A percentile compares a stretch with the other conserved stretches of the same genome.
phyloP scores from a whole-genome alignment of 768 basidiomycete genomes.

The Tulasnella sp. region DNA sequence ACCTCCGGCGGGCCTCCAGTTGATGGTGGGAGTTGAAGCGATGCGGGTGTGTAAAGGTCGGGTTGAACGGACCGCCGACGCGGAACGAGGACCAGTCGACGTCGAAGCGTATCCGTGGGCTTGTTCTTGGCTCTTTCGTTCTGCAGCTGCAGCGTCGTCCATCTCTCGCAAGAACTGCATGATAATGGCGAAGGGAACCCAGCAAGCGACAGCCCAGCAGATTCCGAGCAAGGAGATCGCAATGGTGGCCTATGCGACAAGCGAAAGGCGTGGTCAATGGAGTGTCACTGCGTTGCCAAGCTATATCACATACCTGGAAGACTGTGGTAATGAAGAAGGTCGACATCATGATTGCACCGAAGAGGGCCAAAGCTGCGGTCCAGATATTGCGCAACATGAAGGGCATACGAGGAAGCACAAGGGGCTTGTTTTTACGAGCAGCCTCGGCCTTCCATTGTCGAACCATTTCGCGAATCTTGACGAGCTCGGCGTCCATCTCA shows the following conservation, averaged over 20 bases:
- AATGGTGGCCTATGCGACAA: slow-evolving; percentile 62
- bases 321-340: slow-evolving; percentile 88
- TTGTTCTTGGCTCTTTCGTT: slow-evolving; percentile 29
- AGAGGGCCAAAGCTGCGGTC: slow-evolving; percentile 83
- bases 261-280: slow-evolving; percentile 16
- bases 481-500: slow-evolving; percentile 73
- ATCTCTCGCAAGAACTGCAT: slow-evolving; percentile 88
- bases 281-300: slow-evolving; percentile 5
- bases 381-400: slow-evolving; percentile 92
- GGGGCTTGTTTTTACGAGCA: slow-evolving; percentile 67
- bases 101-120: slow-evolving; percentile 16
- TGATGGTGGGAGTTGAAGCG: slow-evolving; percentile 42
- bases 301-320: slow-evolving; percentile 53
- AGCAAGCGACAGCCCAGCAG: slow-evolving; percentile 97
- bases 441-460: slow-evolving; percentile 86
- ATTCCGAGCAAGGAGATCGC: slow-evolving; percentile 86
- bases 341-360: slow-evolving; percentile 72
- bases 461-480: slow-evolving; percentile 70
- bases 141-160: slow-evolving; percentile 45
- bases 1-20: slow-evolving; percentile 32
- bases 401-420: slow-evolving; percentile 84
- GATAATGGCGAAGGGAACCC: slow-evolving; percentile 96
- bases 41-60: slow-evolving; percentile 44
- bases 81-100: slow-evolving; percentile 12
- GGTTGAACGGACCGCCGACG: slow-evolving; percentile 34